Base-by-base conservation (phyloP, 2,329 filamentous ascomycete genomes). In the Claviceps fusiformis region DNA sequence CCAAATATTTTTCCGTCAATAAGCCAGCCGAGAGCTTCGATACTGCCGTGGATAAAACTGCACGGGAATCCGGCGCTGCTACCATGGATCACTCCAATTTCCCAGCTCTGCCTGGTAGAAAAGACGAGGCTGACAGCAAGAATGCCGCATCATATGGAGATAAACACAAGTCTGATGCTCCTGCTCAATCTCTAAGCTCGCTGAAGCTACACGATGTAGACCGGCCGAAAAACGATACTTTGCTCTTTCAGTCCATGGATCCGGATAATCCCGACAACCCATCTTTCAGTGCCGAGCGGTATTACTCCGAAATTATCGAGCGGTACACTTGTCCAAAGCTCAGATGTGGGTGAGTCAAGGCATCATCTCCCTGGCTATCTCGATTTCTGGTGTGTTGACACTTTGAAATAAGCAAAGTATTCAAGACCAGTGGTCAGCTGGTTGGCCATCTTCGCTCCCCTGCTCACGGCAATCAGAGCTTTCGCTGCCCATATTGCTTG, bases 261-360 rank as follows among this genome's bases (percentile, higher is more conserved):
- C 59, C 63, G 4, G 54, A 70, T 41, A 73, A 84, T 55, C 81
- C 81, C 0, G 59, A 70, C 4, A 70, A 73, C 52, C 65, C 65
- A 0, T 66, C 70, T 10, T 84, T 79, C 65, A 71, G 76, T 46
- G 65, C 71, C 1, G 65, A 70, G 1, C 66, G 68, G 6, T 83
- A 81, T 68, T 73, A 64, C 55, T 68, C 75, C 45, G 53, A 65
- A 0, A 64, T 73, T 35, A 67, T 71, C 1, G 63, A 68, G 49
- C 71, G 68, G 51, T 86, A 73, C 67, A 70, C 66, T 54, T 86
- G 82, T 54, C 82, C 81, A 0, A 73, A 77, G 55, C 58, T 60
- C 1, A 60, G 64, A 3, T 85, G 82, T 73, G 67, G 69, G 73
- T 79, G 69, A 70, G 72, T 66, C 24, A 5, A 2, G n/a, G 6